Evolutionary conservation across 768 basidiomycete species (phyloP).

Genomic region (Termitomyces sp.): DNA sequence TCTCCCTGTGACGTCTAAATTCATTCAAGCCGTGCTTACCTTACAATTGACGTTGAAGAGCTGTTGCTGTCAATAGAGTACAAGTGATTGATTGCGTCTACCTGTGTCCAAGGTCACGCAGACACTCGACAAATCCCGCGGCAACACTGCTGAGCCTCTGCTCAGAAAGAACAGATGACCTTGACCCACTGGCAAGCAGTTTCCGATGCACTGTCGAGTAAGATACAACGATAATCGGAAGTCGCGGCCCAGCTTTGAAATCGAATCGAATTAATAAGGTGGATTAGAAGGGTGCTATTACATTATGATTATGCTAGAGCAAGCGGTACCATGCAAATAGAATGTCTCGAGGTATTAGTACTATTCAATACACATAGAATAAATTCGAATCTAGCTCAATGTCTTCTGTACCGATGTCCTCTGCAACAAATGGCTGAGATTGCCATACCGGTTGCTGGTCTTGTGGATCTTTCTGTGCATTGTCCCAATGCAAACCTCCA

Average conservation of each 20-base stretch:
- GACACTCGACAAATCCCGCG: not conserved
- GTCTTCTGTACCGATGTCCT: slow-evolving; percentile 23
- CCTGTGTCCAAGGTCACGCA: too few species aligned
- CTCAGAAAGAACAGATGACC: too few species aligned
- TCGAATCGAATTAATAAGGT: not conserved
- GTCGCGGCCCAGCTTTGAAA: not conserved
- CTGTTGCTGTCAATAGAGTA: too few species aligned
- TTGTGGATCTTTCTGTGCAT: slow-evolving; percentile 37
- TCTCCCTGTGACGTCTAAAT: not conserved
- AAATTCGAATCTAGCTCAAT: slow-evolving; percentile 26
- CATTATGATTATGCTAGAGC: too few species aligned
- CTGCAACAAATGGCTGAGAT: slow-evolving; percentile 37
- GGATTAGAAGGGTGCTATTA: not conserved
- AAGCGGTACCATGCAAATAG: not conserved
- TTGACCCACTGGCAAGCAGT: too few species aligned
- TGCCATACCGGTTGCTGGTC: slow-evolving; percentile 47
- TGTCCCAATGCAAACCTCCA: slow-evolving; percentile 71
- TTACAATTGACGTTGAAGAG: not conserved
- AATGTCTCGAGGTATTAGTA: not conserved
- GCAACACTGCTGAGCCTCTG: too few species aligned
- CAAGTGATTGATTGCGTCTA: too few species aligned
- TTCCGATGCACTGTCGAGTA: not conserved
- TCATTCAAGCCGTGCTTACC: not conserved
- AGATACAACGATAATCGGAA: too few species aligned
- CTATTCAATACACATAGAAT: slow-evolving; percentile 27